Evolutionary conservation across 768 basidiomycete species (phyloP), one percentile per base, ranked within the genome.

Genomic region (Naganishia randhawae): DNA sequence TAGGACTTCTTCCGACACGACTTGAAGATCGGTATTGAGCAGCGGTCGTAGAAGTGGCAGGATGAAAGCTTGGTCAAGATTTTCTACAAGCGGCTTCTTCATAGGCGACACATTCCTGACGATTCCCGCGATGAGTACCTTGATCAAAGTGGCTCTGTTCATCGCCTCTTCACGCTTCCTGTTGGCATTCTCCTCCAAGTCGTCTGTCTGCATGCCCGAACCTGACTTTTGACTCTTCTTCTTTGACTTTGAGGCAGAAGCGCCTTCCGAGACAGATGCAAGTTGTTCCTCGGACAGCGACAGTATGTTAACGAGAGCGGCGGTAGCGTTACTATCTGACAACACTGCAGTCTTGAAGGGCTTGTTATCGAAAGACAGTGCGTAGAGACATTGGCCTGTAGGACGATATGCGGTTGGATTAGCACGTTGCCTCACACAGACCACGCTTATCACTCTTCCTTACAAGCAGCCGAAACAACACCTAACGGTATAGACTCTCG

Each of bases 301-400:
- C 13, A 62, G 14, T 13, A 48, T 48, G 1, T 45, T 27, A 48
- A 35, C 51, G 35, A 62, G 50, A 19, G 50, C 67, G 5, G 35
- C 62, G 9, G 35, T 32, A 37, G 71, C 75, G 2, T 70, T 57
- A 5, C 74, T 69, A 17, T 73, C 67, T 16, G 66, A 55, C 25
- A 86, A 83, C 22, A 94, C 76, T 65, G 87, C 86, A n/a, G 85
- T 77, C 63, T 88, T 86, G 33, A 87, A 86, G 19, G 88, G 85
- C n/a, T 81, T 82, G 71, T 96, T 97, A 75, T 96, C 94, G 76
- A 94, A 92, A 1, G 92, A 91, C 31, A 97, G 82, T 69, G 95
- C 90, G 78, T 95, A 96, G 19, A 96, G 82, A 74, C 92, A 92
- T 76, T 97, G 94, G 13, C 45, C 45, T 48, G n/a, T 48, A n/a